Evolutionary conservation across 129 eudicot genomes (phyloP), one percentile per base, ranked within the genome.

Genomic region (carrot (Daucus carota)): DNA sequence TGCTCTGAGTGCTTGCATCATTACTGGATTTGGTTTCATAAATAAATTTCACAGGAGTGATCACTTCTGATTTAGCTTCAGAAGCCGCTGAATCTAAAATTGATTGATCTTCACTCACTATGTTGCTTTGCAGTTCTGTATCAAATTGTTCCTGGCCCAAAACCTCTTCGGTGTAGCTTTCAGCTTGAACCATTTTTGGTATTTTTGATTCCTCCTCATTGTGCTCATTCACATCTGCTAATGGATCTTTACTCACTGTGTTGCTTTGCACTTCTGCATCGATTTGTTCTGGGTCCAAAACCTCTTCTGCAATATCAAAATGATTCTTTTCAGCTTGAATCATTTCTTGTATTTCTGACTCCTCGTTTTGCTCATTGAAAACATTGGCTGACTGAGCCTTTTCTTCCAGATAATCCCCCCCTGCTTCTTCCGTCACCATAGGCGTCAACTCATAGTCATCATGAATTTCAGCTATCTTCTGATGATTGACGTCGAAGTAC

Each of bases 361-460:
- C 83, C 41, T 46, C 75, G 15, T 32, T 36, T 11, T 12, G 66
- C 48, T 81, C 78, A 79, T 85, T 86, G 52, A 42, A 5, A 73
- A 44, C 33, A 28, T 15, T 69, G 43, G 70, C 76, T 22, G 41
- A 8, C 20, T 73, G 18, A 62, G 76, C 75, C 60, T 69, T 82
- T 36, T 70, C 74, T 40, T 79, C 89, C 34, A 12, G n/a, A 16
- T 22, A 18, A 4, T 17, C 54, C 50, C 22, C n/a, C 45, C 75
- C 86, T 22, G 40, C 54, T 43, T 43, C 81, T 71, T 73, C 68
- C 33, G 72, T 82, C 68, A 72, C 85, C 4, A 72, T 10, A 43
- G 57, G 36, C 75, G 83, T 85, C 67, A 78, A 72, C 29, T 77
- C 78, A 26, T 77, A 52, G 33, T 80, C 57, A 66, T 75, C 84